Base-by-base conservation (phyloP, 2,329 filamentous ascomycete genomes). In the Sporothrix phasma region DNA sequence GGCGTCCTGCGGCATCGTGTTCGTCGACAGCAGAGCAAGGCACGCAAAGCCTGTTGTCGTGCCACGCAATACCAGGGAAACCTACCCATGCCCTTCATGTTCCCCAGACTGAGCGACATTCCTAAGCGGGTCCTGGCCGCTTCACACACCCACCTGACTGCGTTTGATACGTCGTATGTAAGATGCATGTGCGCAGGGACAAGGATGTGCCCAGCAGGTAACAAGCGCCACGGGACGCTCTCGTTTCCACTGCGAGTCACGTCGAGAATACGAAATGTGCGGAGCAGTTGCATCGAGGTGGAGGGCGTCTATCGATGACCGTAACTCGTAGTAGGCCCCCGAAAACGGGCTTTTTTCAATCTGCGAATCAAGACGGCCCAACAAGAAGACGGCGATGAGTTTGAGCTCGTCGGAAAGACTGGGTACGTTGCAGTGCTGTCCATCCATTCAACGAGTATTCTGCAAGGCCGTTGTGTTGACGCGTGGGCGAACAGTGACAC, bases 31-130 rank as follows among this genome's bases (percentile, higher is more conserved):
- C 41, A 31, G 17, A 60, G 15, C 15, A 29, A 46, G 56, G 56
- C 39, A 60, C 34, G 56, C 56, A 60, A 60, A 45, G 19, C 56
- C 13, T 15, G 56, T 60, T 46, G 56, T 19, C 56, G 22, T 60
- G 56, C 34, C 53, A 58, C 37, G 37, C 43, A 41, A 26, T 26
- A 43, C 19, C 53, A 39, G 11, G 17, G n/a, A 53, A 34, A 37
- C 49, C 49, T 54, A 26, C 26, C 26, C 47, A 51, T 31, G 19
- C n/a, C n/a, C n/a, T 3, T 56, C 51, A 39, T 11, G n/a, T 56
- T 56, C 31, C 51, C 51, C 51, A 31, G 51, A 39, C 31, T 22
- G 51, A 15, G 34, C 51, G 31, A 56, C 49, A 54, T 22, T n/a
- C 10, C 24, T 51, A 15, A n/a, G 51, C 39, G 51, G 31, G 13